phyloP scores from a whole-genome alignment of 305 asterid genomes.

The Plantago coronopus region DNA sequence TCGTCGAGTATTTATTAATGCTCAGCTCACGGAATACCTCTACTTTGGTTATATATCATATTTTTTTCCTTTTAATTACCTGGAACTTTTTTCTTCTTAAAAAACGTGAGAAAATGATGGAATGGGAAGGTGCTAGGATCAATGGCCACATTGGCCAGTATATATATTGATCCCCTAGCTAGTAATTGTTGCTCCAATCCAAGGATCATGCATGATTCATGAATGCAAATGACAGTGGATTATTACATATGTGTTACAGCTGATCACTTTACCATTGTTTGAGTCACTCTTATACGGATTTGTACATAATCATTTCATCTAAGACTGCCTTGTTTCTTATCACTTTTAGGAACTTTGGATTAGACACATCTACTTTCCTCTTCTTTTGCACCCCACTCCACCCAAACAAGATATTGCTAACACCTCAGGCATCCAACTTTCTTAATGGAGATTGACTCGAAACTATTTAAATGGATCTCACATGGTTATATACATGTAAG shows the following conservation, averaged over 20 bases:
- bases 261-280: slow-evolving; percentile 17
- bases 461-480: too few relatives aligned
- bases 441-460: too few relatives aligned
- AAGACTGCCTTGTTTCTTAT: slow-evolving; percentile 34
- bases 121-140: not conserved
- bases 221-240: slow-evolving; percentile 26
- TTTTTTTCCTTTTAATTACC: too few relatives aligned
- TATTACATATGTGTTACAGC: slow-evolving; percentile 8
- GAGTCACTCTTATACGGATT: slow-evolving; percentile 46
- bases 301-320: slow-evolving; percentile 48
- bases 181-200: slow-evolving; percentile 14
- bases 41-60: too few relatives aligned
- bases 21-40: too few relatives aligned
- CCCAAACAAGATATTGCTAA: too few relatives aligned
- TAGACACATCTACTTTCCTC: slow-evolving; percentile 26
- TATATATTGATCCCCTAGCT: slow-evolving; percentile 24
- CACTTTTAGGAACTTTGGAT: slow-evolving; percentile 41
- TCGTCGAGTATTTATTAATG: too few relatives aligned
- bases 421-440: too few relatives aligned
- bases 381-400: too few relatives aligned
- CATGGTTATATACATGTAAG: too few relatives aligned
- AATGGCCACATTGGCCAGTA: too few relatives aligned
- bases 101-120: not conserved
- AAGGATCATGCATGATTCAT: slow-evolving; percentile 28
- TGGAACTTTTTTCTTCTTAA: too few relatives aligned